Base-by-base conservation (phyloP, 2,329 filamentous ascomycete species). In the Fusarium graminum region DNA sequence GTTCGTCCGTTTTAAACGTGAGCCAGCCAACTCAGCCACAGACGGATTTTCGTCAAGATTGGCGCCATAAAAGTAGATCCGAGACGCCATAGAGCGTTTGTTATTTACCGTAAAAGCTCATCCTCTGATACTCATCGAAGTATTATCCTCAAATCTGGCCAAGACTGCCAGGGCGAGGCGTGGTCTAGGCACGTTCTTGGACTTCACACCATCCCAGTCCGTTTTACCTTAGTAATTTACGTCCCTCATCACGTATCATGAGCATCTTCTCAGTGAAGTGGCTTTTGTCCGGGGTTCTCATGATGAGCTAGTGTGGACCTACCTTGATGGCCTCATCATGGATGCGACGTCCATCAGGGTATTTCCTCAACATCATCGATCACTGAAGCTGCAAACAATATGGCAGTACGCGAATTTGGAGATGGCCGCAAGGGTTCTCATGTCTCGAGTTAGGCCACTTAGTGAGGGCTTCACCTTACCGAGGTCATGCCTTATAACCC, bases 301-400 rank as follows among this genome's bases (percentile, higher is more conserved):
- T 61, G 54, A 65, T 61, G 44, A n/a, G 0, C n/a, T 16, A 41
- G 28, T 62, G 61, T 62, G 61, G 57, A 42, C 62, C 58, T 52
- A 68, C 65, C 65, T 55, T 68, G 65, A 68, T 68, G 65, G 59
- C 61, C 65, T 38, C 59, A 52, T 63, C 61, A 68, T 68, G 65
- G 65, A 68, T 68, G 65, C 45, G 52, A 68, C 66, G 49, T 6
- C 65, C 61, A 68, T 68, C 65, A 68, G 36, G 65, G 65, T 68
- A 45, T n/a, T 8, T 17, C 42, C 28, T 50, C 36, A 46, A 52
- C 50, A 38, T 41, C 14, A 50, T 42, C 28, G 11, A 22, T 46
- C 14, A 6, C 36, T 17, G 39, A 40, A 52, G 14, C 5, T 13
- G 29, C 32, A 36, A n/a, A 49, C 36, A 17, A 17, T 6, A 22